Evolutionary conservation across 768 basidiomycete genomes (phyloP), one percentile per base, ranked within the genome.

Genomic region (Russula ochroleuca): DNA sequence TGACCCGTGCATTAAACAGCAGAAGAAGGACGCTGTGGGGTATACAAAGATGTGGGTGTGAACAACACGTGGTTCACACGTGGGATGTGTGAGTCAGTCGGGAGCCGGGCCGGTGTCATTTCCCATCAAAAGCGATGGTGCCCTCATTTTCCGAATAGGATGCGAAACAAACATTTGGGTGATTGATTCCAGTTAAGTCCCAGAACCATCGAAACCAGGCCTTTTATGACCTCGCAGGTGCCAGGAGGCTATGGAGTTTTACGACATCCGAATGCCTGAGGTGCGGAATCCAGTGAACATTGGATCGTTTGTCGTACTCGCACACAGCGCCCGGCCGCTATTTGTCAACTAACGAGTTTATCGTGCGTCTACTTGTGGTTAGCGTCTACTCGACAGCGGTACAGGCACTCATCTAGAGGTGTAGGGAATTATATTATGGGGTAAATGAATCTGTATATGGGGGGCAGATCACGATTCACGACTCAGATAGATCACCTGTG

Each of bases 401-500:
- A n/a, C 41, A 13, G 31, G 51, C 33, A 61, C 51, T 35, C 28
- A 35, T 31, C 9, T 10, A 23, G 50, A 43, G 9, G 17, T 50
- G n/a, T 52, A 19, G 10, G 38, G 35, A 3, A 41, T 10, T 19
- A 25, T 21, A 43, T 3, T 5, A 48, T 48, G 38, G 50, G 58
- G 38, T 31, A 41, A 21, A 41, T 31, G 28, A 28, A 19, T 2
- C 48, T 28, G 15, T 25, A 21, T 19, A 40, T 10, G 19, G 49
- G 13, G 17, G 17, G 9, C 28, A 25, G 33, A 50, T 57, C 37
- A 37, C 35, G 0, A 5, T 19, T 40, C 37, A 37, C 35, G 0
- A 5, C 19, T 40, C 21, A 4, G 19, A 58, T n/a, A 49, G 31
- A 28, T 59, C 47, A 60, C 37, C 59, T 61, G 58, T 31, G 35